Conservation (phyloP, 2,329 filamentous ascomycete genomes). For the Pseudopithomyces chartarum region DNA sequence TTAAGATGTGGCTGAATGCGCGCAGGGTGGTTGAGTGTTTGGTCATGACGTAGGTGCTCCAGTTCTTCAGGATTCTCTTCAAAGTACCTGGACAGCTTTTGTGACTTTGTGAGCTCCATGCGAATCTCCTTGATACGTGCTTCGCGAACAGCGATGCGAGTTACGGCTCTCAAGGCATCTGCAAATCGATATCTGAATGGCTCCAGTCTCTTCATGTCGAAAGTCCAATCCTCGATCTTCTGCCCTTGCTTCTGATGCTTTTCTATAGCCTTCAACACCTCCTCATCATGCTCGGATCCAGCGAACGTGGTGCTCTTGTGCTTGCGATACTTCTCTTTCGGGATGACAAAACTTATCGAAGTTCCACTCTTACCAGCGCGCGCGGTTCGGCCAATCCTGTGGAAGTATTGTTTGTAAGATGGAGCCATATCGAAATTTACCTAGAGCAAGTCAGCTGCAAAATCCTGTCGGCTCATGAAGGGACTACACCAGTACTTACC, state of each 20-base stretch:
- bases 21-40: constrained; percentile 76
- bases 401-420: constrained; percentile 90
- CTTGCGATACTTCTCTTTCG: constrained; percentile 79
- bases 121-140: constrained; percentile 86
- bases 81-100: constrained; percentile 85
- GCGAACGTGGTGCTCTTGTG: constrained; percentile 83
- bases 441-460: too few species aligned
- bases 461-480: too few species aligned
- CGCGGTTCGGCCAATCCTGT: constrained; percentile 92
- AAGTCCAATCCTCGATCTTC: constrained; percentile 86
- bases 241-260: constrained; percentile 82
- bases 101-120: constrained; percentile 88
- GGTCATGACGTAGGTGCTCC: constrained; percentile 85
- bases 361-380: constrained; percentile 90
- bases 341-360: constrained; percentile 93
- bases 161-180: constrained; percentile 88
- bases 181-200: constrained; percentile 88
- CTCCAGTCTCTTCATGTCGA: constrained; percentile 93
- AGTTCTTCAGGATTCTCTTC: constrained; percentile 95
- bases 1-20: constrained; percentile 87
- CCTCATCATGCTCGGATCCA: constrained; percentile 67
- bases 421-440: constrained; percentile 96
- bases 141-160: constrained; percentile 85
- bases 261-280: constrained; percentile 77
- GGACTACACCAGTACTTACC: background rate